These are phyloP conservation scores for Cornus florida DNA, from an alignment of 148 eudicot genomes.

Conservation along the genomic window DNA sequence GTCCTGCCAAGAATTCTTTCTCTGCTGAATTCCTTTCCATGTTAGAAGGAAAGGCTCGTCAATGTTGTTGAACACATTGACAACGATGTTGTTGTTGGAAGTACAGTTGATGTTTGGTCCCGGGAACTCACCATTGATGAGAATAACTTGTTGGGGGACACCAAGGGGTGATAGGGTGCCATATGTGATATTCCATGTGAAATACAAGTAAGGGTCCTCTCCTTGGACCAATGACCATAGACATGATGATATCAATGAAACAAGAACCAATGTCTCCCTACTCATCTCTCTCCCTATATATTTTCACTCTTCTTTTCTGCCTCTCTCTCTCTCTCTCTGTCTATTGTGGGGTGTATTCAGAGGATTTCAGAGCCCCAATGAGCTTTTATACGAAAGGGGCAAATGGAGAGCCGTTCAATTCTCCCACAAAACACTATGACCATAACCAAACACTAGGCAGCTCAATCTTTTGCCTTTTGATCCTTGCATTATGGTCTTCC, in stretches of 20 bases:
- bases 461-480: not conserved
- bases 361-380: not conserved
- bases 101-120: constrained; percentile 62
- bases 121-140: constrained; percentile 58
- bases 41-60: constrained; percentile 69
- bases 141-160: constrained; percentile 58
- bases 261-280: constrained; percentile 2
- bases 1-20: constrained; percentile 74
- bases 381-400: not conserved
- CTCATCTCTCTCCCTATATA: constrained; percentile 6
- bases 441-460: not conserved
- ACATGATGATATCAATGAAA: constrained; percentile 37
- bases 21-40: constrained; percentile 65
- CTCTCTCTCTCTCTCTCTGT: too few relatives aligned
- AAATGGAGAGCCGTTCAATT: not conserved
- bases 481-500: not conserved
- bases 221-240: constrained; percentile 29
- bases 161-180: constrained; percentile 63
- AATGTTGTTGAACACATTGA: constrained; percentile 64
- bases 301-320: too few relatives aligned
- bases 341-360: not conserved
- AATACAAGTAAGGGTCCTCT: constrained; percentile 61
- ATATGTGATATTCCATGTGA: constrained; percentile 52
- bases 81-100: constrained; percentile 57
- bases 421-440: not conserved